Evolutionary conservation across 345 rosid species (phyloP).

Genomic region (Cardamine occulta): DNA sequence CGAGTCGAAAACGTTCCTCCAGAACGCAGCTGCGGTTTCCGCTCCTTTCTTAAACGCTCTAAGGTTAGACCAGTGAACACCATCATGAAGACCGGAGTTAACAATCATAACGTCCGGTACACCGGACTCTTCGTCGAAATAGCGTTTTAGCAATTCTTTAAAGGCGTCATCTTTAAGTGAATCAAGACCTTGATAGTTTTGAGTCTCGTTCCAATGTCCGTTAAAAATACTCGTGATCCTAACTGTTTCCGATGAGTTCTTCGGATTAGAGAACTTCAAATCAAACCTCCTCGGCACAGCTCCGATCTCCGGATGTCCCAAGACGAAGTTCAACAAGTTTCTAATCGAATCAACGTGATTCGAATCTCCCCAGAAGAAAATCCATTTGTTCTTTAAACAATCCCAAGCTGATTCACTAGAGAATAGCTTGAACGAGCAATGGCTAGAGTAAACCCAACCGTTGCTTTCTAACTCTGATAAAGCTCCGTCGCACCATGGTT

Average conservation of each 20-base stretch:
- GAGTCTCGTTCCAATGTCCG: constrained; percentile 82
- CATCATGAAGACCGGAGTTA: constrained; percentile 89
- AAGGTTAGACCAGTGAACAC: constrained; percentile 59
- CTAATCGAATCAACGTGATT: constrained; percentile 91
- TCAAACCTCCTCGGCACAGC: constrained; percentile 84
- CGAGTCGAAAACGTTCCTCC: constrained; percentile 69
- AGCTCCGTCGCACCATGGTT: constrained; percentile 83
- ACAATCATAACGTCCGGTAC: constrained; percentile 77
- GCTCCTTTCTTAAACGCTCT: constrained; percentile 61
- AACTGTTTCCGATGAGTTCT: constrained; percentile 62
- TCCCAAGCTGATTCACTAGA: constrained; percentile 64
- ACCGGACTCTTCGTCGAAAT: constrained; percentile 55
- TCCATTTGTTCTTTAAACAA: constrained; percentile 73
- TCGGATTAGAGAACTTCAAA: constrained; percentile 67
- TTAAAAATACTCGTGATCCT: constrained; percentile 90
- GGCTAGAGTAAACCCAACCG: constrained; percentile 92
- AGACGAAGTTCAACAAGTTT: constrained; percentile 74
- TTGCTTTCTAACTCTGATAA: constrained; percentile 68
- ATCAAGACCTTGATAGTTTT: constrained; percentile 79
- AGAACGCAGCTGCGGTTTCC: constrained; percentile 62
- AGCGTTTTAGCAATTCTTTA: constrained; percentile 61
- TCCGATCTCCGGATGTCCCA: constrained; percentile 58
- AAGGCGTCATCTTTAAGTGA: constrained; percentile 61
- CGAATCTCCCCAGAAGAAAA: constrained; percentile 95
- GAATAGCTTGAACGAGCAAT: constrained; percentile 72